Evolutionary conservation across 192 early-diverging fungal species (phyloP).

Genomic region (Irineochytrium annulatum): DNA sequence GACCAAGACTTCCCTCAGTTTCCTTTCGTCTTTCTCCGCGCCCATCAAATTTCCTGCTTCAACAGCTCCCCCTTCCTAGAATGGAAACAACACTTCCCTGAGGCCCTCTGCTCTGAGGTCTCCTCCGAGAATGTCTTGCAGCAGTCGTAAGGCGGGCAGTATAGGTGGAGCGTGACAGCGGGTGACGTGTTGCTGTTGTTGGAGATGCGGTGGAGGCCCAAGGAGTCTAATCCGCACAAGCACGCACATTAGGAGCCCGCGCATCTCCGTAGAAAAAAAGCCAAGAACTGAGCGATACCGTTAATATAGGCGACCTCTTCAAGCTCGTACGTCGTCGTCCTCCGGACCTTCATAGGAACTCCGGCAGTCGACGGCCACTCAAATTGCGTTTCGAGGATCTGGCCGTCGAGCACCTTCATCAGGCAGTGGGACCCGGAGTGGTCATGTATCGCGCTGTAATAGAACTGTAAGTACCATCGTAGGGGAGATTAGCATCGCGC

Average conservation of each 20-base stretch:
- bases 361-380: conserved; percentile 56
- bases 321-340: conserved; percentile 38
- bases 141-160: conserved; percentile 78
- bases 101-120: conserved; percentile 60
- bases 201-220: conserved; percentile 79
- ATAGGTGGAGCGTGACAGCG: conserved; percentile 85
- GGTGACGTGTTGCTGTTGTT: conserved; percentile 54
- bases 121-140: conserved; percentile 81
- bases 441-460: conserved; percentile 79
- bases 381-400: conserved; percentile 72
- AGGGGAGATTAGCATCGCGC: neutral
- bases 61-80: too few species aligned
- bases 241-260: neutral
- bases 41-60: too few species aligned
- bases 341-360: conserved; percentile 20
- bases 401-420: conserved; percentile 85
- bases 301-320: conserved; percentile 84
- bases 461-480: neutral
- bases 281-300: conserved; percentile 32
- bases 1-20: too few species aligned
- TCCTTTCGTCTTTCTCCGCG: too few species aligned
- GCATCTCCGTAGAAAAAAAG: neutral
- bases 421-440: conserved; percentile 86
- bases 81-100: conserved; percentile 60
- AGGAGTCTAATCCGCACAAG: conserved; percentile 45